Percentiles rank a stretch among this genome's conserved stretches.
Conservation (phyloP, 306 rosid species). For the Ochetophila trinervis region DNA sequence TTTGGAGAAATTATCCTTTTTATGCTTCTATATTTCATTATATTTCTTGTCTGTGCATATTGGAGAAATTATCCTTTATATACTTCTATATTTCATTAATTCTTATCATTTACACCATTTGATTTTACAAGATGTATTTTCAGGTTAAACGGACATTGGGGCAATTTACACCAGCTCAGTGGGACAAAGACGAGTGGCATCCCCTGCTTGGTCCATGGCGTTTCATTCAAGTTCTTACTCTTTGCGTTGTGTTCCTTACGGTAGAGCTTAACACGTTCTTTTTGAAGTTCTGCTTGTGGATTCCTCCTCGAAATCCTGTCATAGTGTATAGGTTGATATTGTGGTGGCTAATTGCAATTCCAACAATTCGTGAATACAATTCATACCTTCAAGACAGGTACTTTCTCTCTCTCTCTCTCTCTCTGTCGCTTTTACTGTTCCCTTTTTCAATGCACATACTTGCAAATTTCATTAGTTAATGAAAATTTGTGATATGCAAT, state of each 20-base stretch:
- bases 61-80: not conserved
- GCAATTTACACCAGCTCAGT: slow-evolving; percentile 92
- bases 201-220: slow-evolving; percentile 99
- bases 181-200: slow-evolving; percentile 99
- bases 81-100: not conserved
- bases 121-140: slow-evolving; percentile 8
- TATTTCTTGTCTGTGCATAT: too few species aligned
- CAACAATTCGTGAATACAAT: slow-evolving; percentile 95
- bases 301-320: slow-evolving; percentile 92
- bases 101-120: not conserved
- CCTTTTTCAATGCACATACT: not conserved
- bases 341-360: slow-evolving; percentile 99
- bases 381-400: slow-evolving; percentile 97
- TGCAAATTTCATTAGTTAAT: not conserved
- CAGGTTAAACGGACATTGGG: slow-evolving; percentile 90
- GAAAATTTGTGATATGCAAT: not conserved
- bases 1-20: not conserved
- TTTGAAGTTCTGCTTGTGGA: slow-evolving; percentile 88
- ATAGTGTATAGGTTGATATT: slow-evolving; percentile 82
- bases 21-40: not conserved
- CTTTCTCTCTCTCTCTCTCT: slow-evolving; percentile 32
- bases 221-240: slow-evolving; percentile 85
- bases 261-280: slow-evolving; percentile 99
- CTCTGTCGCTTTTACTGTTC: not conserved
- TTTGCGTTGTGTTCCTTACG: slow-evolving; percentile 80